Base-by-base conservation (phyloP, 371 early-diverging fungal genomes). In the Choanephora cucurbitarum region DNA sequence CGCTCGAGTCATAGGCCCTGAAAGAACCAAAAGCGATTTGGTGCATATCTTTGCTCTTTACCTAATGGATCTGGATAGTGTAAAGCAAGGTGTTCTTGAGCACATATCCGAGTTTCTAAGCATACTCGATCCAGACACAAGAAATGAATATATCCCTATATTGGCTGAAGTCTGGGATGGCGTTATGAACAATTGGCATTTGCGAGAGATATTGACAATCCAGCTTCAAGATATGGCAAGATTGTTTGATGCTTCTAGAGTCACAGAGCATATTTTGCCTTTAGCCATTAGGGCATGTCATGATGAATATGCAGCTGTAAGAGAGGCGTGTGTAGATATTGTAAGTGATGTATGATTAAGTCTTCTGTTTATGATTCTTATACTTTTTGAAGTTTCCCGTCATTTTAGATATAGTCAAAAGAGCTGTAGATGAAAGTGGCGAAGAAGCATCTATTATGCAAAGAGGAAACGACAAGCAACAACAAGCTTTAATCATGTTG, bases 1-100 rank as follows among this genome's bases (percentile, higher is more conserved):
- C 32, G 79, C 81, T 2, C 61, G 67, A 14, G 71, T 81, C 17
- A 67, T 81, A 34, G 81, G 81, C 3, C 73, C 79, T 2, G 79
- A 77, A n/a, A 55, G 73, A 7, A 74, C 81, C 0, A 79, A 79
- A 48, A 70, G 77, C 0, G 81, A 81, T 60, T 52, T 81, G 13
- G 79, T 75, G 0, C 60, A 73, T 42, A 79, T 77, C 0, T 81
- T 81, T 58, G 73, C 81, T 0, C 57, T 77, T 18, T 81, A 77
- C 28, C 58, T 81, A 3, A 65, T 72, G 62, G 81, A 79, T n/a
- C 51, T 79, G 53, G 79, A 79, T 44, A 73, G 77, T 31, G 79
- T 81, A 54, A 77, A 75, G 28, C 70, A 77, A 39, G 79, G 79
- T 14, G 77, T 79, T 0, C 32, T 81, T 40, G 74, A 74, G 14